These are phyloP conservation scores for Chenopodium quinoa DNA, from an alignment of 148 eudicot genomes.

Conservation along the genomic window DNA sequence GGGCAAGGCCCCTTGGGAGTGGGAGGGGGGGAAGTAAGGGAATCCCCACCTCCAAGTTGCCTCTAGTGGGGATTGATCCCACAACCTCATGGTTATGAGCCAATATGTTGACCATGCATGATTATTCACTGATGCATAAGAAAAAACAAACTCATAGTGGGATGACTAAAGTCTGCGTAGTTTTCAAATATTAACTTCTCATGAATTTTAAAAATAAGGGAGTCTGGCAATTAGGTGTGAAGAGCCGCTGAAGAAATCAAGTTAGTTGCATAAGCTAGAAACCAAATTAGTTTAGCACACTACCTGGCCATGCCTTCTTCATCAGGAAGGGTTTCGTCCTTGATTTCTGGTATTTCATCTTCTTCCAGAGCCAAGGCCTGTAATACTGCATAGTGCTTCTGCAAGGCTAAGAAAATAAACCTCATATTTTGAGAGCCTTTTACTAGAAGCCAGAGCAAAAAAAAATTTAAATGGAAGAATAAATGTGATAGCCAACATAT, in stretches of 20 bases:
- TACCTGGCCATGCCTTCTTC: slow-evolving; percentile 94
- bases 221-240: no score
- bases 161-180: no score
- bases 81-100: no score
- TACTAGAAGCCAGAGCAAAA: slow-evolving; percentile 5
- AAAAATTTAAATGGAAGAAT: neutral
- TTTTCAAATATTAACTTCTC: no score
- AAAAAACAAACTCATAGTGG: no score
- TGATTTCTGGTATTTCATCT: slow-evolving; percentile 86
- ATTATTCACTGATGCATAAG: no score
- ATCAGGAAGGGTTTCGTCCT: slow-evolving; percentile 93
- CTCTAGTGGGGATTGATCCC: no score
- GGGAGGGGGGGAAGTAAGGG: no score
- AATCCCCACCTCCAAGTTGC: no score
- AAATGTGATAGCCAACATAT: neutral
- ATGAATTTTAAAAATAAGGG: no score
- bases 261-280: neutral
- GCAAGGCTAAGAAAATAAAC: slow-evolving; percentile 66
- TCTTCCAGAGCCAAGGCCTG: slow-evolving; percentile 96
- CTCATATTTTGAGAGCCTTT: neutral
- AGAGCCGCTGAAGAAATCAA: neutral
- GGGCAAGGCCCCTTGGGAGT: no score
- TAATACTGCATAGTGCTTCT: slow-evolving; percentile 87
- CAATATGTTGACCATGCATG: no score
- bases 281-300: neutral